Evolutionary conservation across 2,329 filamentous ascomycete genomes (phyloP), one percentile per base, ranked within the genome.

Genomic region (Penicillium sp.): DNA sequence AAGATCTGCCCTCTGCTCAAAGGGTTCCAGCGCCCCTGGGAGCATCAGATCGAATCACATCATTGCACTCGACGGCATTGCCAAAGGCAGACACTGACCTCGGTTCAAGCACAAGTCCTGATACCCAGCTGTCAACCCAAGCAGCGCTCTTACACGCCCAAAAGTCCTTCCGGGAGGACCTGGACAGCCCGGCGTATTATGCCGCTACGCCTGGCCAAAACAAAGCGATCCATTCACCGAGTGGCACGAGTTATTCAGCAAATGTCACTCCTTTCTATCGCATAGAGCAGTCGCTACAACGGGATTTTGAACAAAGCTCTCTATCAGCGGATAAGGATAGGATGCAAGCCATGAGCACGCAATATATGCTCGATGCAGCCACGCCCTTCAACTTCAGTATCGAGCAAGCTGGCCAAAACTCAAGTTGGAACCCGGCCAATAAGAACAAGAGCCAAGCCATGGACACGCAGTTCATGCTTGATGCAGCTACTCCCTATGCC

Each of bases 381-480:
- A 74, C 72, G 3, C 74, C 75, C 8, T 76, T 74, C 49, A 69
- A 64, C 4, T 67, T 74, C 39, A 75, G 72, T 34, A 70, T 69
- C 3, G 45, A 53, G 22, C 44, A 16, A 42, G 21, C 45, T 36
- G 36, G 38, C 3, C 32, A 49, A 7, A 40, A 54, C 32, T 45
- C 42, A 9, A 50, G 36, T 45, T 39, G 47, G n/a, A 51, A 46
- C 18, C 27, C 53, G 38, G 46, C 48, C 24, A 55, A 58, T 31
- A 59, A 56, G 22, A 57, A 55, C 3, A 61, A 53, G 22, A 48
- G 54, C 11, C 67, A 66, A 55, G 60, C 66, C 34, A 65, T 73
- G 55, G 73, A 70, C 50, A 76, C 74, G 1, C 74, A 77, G 58
- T 70, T 62, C 45, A 72, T 77, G 62, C 67, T 77, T 14, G 72